Percentiles rank a stretch among this genome's conserved stretches.
These are phyloP conservation scores for Polychaeton citri DNA, from an alignment of 2,329 filamentous ascomycete species.

Conservation along the genomic window DNA sequence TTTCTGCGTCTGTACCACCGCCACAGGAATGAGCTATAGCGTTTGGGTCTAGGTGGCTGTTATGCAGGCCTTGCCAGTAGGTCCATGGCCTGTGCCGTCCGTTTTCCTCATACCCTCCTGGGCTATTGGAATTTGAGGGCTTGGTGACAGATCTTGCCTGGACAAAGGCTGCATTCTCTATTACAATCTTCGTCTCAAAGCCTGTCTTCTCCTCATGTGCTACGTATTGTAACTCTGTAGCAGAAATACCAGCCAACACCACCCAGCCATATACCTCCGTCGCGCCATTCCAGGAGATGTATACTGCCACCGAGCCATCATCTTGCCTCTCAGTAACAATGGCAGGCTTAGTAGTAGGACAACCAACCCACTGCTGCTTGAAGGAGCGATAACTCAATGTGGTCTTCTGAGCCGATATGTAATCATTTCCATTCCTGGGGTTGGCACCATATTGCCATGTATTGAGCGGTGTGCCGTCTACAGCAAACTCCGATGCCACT, in stretches of 20 bases:
- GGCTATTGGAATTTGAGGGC: too few species aligned
- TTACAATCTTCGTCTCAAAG: slow-evolving; percentile 9
- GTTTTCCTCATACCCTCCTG: too few species aligned
- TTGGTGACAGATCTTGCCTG: slow-evolving; percentile 6
- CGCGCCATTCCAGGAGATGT: slow-evolving; percentile 38
- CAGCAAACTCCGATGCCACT: slow-evolving; percentile 9
- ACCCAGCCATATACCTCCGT: slow-evolving; percentile 32
- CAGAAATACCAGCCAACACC: slow-evolving; percentile 10
- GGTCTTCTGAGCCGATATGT: too few species aligned
- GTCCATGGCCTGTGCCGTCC: slow-evolving; percentile 3
- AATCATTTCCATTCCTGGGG: slow-evolving; percentile 1
- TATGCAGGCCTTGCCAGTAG: too few species aligned
- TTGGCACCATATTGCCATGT: slow-evolving; percentile 10
- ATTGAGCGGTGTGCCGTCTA: slow-evolving; percentile 3
- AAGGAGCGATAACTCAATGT: slow-evolving; percentile 10
- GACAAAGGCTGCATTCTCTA: slow-evolving; percentile 7
- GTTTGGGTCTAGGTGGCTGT: too few species aligned
- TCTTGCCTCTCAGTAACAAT: slow-evolving; percentile 4
- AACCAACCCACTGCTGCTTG: slow-evolving; percentile 10
- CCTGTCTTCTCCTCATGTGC: slow-evolving; percentile 7
- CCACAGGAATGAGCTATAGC: too few species aligned
- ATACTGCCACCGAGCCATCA: slow-evolving; percentile 17
- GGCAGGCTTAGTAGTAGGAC: slow-evolving; percentile 5
- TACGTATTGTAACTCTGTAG: slow-evolving; percentile 4
- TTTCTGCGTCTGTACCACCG: too few species aligned